Conservation (phyloP, 164 flowering plant species). For the Berberis vulgaris region DNA sequence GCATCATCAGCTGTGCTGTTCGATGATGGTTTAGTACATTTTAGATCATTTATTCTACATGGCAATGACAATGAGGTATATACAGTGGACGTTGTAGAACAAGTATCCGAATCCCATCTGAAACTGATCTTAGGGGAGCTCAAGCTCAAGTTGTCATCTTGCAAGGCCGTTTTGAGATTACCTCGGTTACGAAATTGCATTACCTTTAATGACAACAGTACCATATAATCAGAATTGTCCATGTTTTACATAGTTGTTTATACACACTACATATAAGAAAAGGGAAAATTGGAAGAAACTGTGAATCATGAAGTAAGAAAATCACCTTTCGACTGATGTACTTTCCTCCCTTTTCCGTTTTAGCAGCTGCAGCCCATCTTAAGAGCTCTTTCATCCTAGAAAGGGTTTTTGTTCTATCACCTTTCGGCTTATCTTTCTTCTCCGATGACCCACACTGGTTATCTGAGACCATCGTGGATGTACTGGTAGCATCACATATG, state of each 20-base stretch:
- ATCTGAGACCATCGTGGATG: constrained; percentile 9
- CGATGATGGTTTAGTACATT: constrained; percentile 11
- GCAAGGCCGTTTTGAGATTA: constrained; percentile 25
- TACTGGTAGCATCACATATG: constrained; percentile 23
- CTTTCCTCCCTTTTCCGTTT: constrained; percentile 52
- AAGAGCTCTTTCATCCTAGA: constrained; percentile 77
- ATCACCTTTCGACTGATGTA: constrained; percentile 57
- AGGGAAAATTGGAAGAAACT: too few relatives aligned
- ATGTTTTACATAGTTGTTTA: too few relatives aligned
- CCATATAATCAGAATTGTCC: background rate
- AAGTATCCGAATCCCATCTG: constrained; percentile 79
- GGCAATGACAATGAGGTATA: constrained; percentile 40
- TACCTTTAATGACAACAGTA: constrained; percentile 33
- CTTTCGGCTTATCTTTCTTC: constrained; percentile 27
- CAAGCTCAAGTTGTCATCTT: constrained; percentile 39
- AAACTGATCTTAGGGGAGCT: constrained; percentile 80
- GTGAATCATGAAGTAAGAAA: background rate
- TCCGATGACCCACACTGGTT: constrained; percentile 12
- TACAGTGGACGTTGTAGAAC: constrained; percentile 51
- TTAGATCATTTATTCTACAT: constrained; percentile 25
- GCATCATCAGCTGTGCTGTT: constrained; percentile 17
- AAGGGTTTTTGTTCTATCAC: constrained; percentile 33
- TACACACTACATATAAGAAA: too few relatives aligned
- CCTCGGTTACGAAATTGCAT: constrained; percentile 40
- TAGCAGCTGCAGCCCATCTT: constrained; percentile 73